Percentiles rank a stretch among this genome's conserved stretches.
Evolutionary conservation across 805 yeast species (phyloP).

Genomic region (Wickerhamomyces mucosus): DNA sequence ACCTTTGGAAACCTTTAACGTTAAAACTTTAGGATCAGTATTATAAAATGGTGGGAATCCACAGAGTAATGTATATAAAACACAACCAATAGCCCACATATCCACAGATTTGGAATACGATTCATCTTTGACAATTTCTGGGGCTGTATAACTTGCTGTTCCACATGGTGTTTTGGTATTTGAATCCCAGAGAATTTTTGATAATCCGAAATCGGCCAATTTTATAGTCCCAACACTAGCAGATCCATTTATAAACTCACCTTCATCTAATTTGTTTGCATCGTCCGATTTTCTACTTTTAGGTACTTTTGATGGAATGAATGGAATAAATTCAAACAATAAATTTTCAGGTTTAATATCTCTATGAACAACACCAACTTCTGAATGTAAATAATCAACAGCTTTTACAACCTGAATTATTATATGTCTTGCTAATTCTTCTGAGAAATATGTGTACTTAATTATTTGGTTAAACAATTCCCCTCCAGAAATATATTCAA

Average conservation of each 20-base stretch:
- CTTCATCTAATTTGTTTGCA: slow-evolving; percentile 73
- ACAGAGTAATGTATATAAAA: slow-evolving; percentile 82
- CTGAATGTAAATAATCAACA: slow-evolving; percentile 59
- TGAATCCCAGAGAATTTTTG: slow-evolving; percentile 71
- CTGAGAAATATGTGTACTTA: slow-evolving; percentile 55
- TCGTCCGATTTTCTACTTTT: slow-evolving; percentile 59
- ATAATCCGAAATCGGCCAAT: slow-evolving; percentile 91
- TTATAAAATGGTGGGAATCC: slow-evolving; percentile 98
- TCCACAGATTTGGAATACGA: slow-evolving; percentile 89
- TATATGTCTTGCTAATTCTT: slow-evolving; percentile 54
- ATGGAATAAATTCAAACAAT: slow-evolving; percentile 51
- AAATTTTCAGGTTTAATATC: slow-evolving; percentile 79
- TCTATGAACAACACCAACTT: slow-evolving; percentile 72
- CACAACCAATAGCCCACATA: slow-evolving; percentile 99
- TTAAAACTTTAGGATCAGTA: slow-evolving; percentile 59
- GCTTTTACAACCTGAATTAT: slow-evolving; percentile 57
- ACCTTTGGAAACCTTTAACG: slow-evolving; percentile 61
- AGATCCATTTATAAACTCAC: slow-evolving; percentile 78
- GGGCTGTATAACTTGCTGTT: slow-evolving; percentile 97
- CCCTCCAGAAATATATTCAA: slow-evolving; percentile 73
- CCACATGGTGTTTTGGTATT: slow-evolving; percentile 98
- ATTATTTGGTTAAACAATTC: slow-evolving; percentile 63
- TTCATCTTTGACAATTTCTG: slow-evolving; percentile 93
- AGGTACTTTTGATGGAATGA: slow-evolving; percentile 28
- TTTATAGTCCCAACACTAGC: slow-evolving; percentile 88